phyloP scores from a whole-genome alignment of 768 basidiomycete species.

The Rhodotorula graminis region DNA sequence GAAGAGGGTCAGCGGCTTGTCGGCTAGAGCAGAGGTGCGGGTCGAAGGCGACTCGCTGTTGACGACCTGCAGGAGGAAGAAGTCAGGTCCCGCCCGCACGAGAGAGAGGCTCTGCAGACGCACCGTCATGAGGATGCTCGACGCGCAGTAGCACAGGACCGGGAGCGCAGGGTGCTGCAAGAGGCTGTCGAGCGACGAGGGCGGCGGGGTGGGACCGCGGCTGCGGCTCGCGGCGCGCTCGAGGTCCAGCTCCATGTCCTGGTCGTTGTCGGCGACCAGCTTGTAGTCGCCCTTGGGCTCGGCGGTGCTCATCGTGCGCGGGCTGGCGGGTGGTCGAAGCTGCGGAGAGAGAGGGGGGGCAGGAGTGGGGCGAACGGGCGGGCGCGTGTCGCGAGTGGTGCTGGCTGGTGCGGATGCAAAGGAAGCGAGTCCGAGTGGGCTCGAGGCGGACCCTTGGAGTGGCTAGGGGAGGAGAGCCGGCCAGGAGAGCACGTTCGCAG shows the following conservation, averaged over 20 bases:
- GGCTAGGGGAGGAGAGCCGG: too few species aligned
- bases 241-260: background rate
- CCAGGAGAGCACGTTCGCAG: too few species aligned
- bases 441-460: too few species aligned
- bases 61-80: slow-evolving; percentile 2
- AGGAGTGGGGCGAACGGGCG: too few species aligned
- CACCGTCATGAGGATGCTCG: slow-evolving; percentile 93
- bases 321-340: too few species aligned
- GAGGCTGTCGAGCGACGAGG: background rate
- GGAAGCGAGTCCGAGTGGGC: too few species aligned
- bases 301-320: background rate
- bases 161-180: slow-evolving; percentile 52
- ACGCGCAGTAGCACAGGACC: slow-evolving; percentile 80
- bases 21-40: background rate
- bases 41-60: background rate
- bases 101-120: background rate
- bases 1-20: background rate
- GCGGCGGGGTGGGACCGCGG: background rate
- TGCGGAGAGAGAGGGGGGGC: too few species aligned
- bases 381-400: too few species aligned
- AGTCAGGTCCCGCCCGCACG: background rate
- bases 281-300: slow-evolving; percentile 33
- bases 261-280: slow-evolving; percentile 25
- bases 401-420: too few species aligned
- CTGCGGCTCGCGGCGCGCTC: background rate